Evolutionary conservation across 2,329 filamentous ascomycete species (phyloP).

Genomic region (Alternaria arbusti): DNA sequence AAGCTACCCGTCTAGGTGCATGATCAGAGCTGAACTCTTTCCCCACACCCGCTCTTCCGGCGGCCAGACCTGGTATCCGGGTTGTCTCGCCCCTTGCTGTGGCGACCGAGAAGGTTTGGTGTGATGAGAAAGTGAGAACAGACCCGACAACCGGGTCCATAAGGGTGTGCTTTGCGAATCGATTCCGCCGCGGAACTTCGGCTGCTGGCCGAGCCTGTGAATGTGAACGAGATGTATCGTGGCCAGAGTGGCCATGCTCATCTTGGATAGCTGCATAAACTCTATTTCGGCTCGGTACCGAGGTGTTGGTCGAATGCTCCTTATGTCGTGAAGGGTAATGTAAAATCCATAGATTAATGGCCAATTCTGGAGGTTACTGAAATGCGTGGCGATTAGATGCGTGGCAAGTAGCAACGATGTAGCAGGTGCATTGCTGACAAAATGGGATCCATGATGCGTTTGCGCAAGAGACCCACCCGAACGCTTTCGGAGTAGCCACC

Average conservation of each 20-base stretch:
- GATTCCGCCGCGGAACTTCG: constrained; percentile 25
- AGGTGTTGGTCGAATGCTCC: background rate
- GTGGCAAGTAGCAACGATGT: background rate
- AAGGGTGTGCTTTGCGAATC: constrained; percentile 30
- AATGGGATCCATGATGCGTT: background rate
- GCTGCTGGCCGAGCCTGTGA: constrained; percentile 32
- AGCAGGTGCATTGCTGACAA: background rate
- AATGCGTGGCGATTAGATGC: background rate
- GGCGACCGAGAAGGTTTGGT: constrained; percentile 26
- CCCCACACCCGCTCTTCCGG: constrained; percentile 35
- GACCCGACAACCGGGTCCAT: constrained; percentile 41
- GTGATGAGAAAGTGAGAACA: constrained; percentile 27
- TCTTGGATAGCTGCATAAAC: background rate
- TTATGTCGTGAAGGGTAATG: background rate
- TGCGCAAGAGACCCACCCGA: constrained; percentile 1
- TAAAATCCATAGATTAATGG: background rate
- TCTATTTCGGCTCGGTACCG: background rate
- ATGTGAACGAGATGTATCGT: constrained; percentile 14
- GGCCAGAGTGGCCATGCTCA: background rate
- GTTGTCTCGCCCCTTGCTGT: constrained; percentile 33
- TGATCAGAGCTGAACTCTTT: constrained; percentile 35
- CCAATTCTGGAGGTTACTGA: background rate
- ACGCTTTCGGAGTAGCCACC: background rate
- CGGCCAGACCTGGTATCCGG: constrained; percentile 36
- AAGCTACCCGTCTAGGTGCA: constrained; percentile 36